phyloP scores from a whole-genome alignment of 768 basidiomycete genomes.

The Grammothele lineata region DNA sequence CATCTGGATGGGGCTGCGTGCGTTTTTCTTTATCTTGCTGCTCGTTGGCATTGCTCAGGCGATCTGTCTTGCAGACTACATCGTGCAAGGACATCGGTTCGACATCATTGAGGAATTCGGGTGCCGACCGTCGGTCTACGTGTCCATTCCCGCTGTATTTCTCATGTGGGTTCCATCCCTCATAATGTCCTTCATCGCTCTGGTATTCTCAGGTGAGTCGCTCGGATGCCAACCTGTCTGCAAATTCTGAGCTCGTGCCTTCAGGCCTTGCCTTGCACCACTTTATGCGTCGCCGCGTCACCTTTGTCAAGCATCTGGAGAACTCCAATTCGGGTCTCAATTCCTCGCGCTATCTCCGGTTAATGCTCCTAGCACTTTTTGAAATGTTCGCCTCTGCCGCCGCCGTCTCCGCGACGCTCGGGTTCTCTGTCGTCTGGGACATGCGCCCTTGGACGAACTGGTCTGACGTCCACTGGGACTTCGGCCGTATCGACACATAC shows the following conservation, averaged over 20 bases:
- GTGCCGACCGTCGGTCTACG: constrained; percentile 27
- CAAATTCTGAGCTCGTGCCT: neutral
- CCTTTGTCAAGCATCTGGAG: constrained; percentile 29
- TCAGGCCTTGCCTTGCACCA: constrained; percentile 26
- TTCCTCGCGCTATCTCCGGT: constrained; percentile 33
- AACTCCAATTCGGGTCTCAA: constrained; percentile 25
- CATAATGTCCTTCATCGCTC: constrained; percentile 26
- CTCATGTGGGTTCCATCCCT: constrained; percentile 35
- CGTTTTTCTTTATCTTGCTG: neutral
- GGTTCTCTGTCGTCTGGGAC: constrained; percentile 18
- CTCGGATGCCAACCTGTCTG: neutral
- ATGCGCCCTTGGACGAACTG: constrained; percentile 34
- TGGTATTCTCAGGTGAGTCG: constrained; percentile 23
- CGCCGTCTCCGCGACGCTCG: constrained; percentile 22
- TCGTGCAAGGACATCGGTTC: constrained; percentile 35
- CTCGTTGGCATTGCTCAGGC: neutral
- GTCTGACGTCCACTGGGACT: constrained; percentile 35
- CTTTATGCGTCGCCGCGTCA: constrained; percentile 30
- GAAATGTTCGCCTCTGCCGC: constrained; percentile 23
- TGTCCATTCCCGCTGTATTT: constrained; percentile 30
- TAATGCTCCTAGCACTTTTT: constrained; percentile 31
- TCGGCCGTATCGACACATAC: constrained; percentile 18
- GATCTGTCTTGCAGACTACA: constrained; percentile 28
- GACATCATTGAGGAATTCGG: constrained; percentile 30
- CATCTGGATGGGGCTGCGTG: constrained; percentile 57